A percentile compares a stretch with the other conserved stretches of the same genome.
Conservation (phyloP, 2,329 filamentous ascomycete species). For the Periconia sp. region DNA sequence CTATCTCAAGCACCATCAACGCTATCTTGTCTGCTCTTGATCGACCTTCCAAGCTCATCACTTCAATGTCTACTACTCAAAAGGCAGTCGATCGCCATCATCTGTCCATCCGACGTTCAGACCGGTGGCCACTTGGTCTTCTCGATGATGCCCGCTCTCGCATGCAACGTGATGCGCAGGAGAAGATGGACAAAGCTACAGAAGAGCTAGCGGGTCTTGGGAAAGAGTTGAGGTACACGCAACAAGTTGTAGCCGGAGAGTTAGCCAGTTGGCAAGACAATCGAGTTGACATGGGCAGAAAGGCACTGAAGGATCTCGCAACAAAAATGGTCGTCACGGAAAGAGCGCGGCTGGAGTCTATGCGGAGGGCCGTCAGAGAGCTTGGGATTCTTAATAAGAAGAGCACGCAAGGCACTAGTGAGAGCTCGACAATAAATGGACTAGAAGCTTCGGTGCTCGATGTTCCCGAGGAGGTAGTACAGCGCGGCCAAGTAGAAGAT, state of each 20-base stretch:
- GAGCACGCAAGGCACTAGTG: background rate
- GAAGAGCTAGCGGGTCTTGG: conserved; percentile 76
- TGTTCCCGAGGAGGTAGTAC: conserved; percentile 4
- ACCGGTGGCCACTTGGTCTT: conserved; percentile 80
- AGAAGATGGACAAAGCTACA: conserved; percentile 73
- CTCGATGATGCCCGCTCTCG: conserved; percentile 87
- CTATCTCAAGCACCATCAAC: conserved; percentile 82
- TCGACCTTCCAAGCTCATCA: conserved; percentile 78
- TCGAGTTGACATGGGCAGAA: conserved; percentile 77
- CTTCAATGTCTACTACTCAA: conserved; percentile 74
- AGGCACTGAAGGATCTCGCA: conserved; percentile 77
- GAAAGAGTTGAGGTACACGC: conserved; percentile 85
- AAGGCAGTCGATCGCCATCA: conserved; percentile 80
- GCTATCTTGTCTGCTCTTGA: conserved; percentile 81
- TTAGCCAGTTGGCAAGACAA: conserved; percentile 93
- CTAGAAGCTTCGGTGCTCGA: background rate
- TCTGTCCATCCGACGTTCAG: conserved; percentile 73
- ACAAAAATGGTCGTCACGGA: conserved; percentile 81
- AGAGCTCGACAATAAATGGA: background rate
- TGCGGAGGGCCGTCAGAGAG: conserved; percentile 78
- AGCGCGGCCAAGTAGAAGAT: conserved; percentile 15
- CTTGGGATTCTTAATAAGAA: conserved; percentile 24
- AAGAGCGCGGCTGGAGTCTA: conserved; percentile 76
- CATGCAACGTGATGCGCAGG: conserved; percentile 82
- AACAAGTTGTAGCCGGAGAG: conserved; percentile 90